phyloP scores from a whole-genome alignment of 2,329 filamentous ascomycete genomes.

The Nemania sp. region DNA sequence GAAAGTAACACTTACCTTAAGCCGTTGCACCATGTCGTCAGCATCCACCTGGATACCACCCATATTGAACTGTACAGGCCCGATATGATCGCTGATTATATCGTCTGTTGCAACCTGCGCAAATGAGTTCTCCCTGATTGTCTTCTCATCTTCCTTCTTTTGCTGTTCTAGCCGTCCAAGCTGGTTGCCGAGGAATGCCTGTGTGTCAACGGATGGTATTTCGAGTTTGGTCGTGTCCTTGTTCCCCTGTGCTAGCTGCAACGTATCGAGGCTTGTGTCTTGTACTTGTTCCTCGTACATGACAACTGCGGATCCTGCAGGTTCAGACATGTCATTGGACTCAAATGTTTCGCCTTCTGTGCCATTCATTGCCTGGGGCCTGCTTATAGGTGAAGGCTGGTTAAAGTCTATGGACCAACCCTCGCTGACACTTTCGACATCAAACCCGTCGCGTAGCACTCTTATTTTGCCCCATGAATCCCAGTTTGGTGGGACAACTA shows the following conservation, averaged over 20 bases:
- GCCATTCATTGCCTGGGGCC: conserved; percentile 42
- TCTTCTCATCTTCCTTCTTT: conserved; percentile 66
- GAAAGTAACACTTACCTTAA: conserved; percentile 72
- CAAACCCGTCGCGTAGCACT: conserved; percentile 89
- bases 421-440: conserved; percentile 86
- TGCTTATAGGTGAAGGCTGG: conserved; percentile 58
- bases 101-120: conserved; percentile 52
- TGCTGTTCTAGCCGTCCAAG: conserved; percentile 77
- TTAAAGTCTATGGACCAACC: conserved; percentile 90
- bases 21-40: conserved; percentile 88
- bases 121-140: conserved; percentile 51
- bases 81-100: conserved; percentile 81
- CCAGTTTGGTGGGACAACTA: conserved; percentile 96
- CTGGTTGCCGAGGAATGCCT: conserved; percentile 81
- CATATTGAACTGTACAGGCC: conserved; percentile 97
- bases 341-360: conserved; percentile 46
- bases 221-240: conserved; percentile 65
- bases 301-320: conserved; percentile 72
- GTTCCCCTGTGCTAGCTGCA: conserved; percentile 65
- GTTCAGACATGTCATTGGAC: conserved; percentile 52
- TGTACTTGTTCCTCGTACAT: conserved; percentile 84
- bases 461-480: conserved; percentile 98
- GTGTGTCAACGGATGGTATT: conserved; percentile 77
- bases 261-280: conserved; percentile 75
- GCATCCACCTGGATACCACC: conserved; percentile 96